Evolutionary conservation across 106 monocot species (phyloP).

Genomic region (Ottelia alismoides): DNA sequence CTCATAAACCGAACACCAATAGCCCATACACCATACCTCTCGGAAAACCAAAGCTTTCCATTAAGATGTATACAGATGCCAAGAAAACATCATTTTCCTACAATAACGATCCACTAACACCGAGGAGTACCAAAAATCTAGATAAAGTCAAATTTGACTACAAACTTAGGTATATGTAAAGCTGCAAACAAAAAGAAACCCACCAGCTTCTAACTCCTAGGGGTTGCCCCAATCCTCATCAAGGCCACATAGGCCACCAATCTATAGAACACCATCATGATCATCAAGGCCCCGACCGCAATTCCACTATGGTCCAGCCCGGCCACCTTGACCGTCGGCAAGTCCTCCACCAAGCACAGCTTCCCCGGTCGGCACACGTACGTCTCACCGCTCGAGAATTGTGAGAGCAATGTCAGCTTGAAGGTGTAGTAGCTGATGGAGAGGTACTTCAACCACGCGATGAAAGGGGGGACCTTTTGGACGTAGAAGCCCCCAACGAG

Average conservation of each 20-base stretch:
- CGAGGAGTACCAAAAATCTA: too few relatives aligned
- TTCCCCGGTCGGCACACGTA: conserved; percentile 6
- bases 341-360: conserved; percentile 10
- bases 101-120: too few relatives aligned
- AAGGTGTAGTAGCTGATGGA: conserved; percentile 37
- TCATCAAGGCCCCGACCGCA: conserved; percentile 2
- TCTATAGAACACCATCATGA: conserved; percentile 18
- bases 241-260: conserved; percentile 11
- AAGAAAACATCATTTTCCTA: too few relatives aligned
- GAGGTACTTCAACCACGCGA: conserved; percentile 51
- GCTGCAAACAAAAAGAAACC: too few relatives aligned
- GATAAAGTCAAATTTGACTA: too few relatives aligned
- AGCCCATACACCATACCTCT: too few relatives aligned
- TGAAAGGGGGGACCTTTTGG: conserved; percentile 32
- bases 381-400: conserved; percentile 24
- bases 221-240: conserved; percentile 11
- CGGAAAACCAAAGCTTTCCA: too few relatives aligned
- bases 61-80: too few relatives aligned
- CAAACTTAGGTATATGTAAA: too few relatives aligned
- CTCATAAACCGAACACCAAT: too few relatives aligned
- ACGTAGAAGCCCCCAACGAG: conserved; percentile 61
- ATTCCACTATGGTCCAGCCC: conserved; percentile 6
- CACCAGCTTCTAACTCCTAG: too few relatives aligned
- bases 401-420: conserved; percentile 28
- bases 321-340: conserved; percentile 9